Evolutionary conservation across 73 alveolate species (phyloP).

Genomic region (Effrenium voratum): DNA sequence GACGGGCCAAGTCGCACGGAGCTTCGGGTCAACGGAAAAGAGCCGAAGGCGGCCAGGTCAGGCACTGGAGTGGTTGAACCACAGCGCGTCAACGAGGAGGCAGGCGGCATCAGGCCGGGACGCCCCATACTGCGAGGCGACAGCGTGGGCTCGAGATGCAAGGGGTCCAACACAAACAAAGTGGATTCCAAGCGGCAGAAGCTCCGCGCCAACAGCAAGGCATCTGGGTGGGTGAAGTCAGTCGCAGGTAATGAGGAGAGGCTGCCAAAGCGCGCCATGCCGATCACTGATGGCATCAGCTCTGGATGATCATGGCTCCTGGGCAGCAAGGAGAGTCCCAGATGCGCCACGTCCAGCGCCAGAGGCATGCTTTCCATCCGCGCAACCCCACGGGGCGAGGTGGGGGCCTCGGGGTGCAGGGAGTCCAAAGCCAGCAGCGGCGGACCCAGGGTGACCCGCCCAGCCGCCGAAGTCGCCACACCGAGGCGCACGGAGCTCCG

Average conservation of each 20-base stretch:
- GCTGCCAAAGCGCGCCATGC: not conserved
- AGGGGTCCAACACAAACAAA: slow-evolving; percentile 35
- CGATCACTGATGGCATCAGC: not conserved
- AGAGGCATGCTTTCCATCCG: not conserved
- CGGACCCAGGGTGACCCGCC: not conserved
- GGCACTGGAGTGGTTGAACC: not conserved
- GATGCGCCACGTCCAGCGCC: not conserved
- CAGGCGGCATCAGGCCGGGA: not conserved
- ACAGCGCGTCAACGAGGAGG: not conserved
- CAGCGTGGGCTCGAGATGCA: not conserved
- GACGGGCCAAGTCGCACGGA: not conserved
- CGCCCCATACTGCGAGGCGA: not conserved
- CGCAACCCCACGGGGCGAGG: not conserved
- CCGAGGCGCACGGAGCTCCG: not conserved
- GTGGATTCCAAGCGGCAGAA: not conserved
- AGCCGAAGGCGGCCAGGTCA: not conserved
- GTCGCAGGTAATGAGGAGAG: not conserved
- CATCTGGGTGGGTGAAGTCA: not conserved
- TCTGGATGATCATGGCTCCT: not conserved
- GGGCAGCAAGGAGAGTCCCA: not conserved
- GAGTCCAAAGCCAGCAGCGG: slow-evolving; percentile 1
- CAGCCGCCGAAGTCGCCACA: not conserved
- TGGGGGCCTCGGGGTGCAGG: not conserved
- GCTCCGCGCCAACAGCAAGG: not conserved
- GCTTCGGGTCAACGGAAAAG: not conserved